phyloP scores from a whole-genome alignment of 2,329 filamentous ascomycete genomes.

The Botryotinia narcissicola region DNA sequence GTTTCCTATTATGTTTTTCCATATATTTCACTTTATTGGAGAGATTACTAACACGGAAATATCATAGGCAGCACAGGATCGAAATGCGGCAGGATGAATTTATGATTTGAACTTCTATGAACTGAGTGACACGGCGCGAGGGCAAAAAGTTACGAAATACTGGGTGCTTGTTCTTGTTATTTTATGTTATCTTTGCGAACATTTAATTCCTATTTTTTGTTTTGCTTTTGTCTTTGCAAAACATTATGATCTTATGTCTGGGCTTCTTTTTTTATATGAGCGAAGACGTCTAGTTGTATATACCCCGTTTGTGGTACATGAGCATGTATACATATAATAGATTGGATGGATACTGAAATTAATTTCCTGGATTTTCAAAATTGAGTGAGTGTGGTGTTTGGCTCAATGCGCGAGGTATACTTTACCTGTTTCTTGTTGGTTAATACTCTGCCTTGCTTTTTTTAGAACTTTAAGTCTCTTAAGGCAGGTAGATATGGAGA shows the following conservation, averaged over 20 bases:
- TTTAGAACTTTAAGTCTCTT: fast-evolving
- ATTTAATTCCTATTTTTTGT: neutral
- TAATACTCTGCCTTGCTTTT: neutral
- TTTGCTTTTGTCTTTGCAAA: no score
- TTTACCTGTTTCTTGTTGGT: neutral
- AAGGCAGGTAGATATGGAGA: neutral
- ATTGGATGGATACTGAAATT: neutral
- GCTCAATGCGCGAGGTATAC: neutral
- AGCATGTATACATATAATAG: neutral
- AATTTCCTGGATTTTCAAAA: neutral
- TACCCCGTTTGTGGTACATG: neutral
- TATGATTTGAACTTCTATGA: neutral
- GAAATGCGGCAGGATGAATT: conserved; percentile 48
- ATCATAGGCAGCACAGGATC: conserved; percentile 48
- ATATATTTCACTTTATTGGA: neutral
- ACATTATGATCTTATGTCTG: neutral
- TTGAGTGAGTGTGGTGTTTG: neutral
- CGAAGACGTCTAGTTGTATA: neutral
- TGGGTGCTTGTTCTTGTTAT: neutral
- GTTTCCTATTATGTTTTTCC: neutral
- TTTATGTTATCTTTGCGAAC: no score
- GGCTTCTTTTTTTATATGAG: neutral
- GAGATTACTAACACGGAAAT: neutral
- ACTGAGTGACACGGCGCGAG: neutral
- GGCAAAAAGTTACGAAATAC: neutral